These are phyloP conservation scores for Fusarium virguliforme DNA, from an alignment of 2,329 filamentous ascomycete genomes.

Conservation along the genomic window DNA sequence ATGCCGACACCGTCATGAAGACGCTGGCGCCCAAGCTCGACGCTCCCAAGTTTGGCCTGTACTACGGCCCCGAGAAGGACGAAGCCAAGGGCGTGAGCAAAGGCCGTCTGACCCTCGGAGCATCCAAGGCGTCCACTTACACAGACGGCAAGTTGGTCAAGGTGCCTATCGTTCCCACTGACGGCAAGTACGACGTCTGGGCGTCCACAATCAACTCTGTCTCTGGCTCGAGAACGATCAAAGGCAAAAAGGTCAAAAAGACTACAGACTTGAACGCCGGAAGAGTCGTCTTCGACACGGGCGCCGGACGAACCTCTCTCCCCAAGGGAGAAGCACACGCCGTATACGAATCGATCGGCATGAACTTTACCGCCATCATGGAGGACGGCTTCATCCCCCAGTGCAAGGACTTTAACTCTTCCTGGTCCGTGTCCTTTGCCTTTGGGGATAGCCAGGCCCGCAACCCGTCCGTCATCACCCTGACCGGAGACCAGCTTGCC, in stretches of 20 bases:
- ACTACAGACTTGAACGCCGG: conserved; percentile 27
- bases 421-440: conserved; percentile 55
- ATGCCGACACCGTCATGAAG: conserved; percentile 54
- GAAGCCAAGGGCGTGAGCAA: conserved; percentile 9
- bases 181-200: conserved; percentile 54
- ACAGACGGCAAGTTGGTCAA: conserved; percentile 47
- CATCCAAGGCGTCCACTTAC: conserved; percentile 53
- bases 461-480: conserved; percentile 48
- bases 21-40: conserved; percentile 54
- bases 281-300: conserved; percentile 56
- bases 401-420: conserved; percentile 57
- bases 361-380: conserved; percentile 56
- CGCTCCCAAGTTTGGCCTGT: conserved; percentile 54
- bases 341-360: conserved; percentile 56
- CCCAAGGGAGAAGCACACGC: conserved; percentile 46
- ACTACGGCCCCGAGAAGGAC: conserved; percentile 45
- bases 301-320: conserved; percentile 51
- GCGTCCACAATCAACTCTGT: conserved; percentile 41
- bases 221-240: conserved; percentile 30
- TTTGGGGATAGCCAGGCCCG: conserved; percentile 37
- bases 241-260: conserved; percentile 36
- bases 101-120: conserved; percentile 53
- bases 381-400: conserved; percentile 51
- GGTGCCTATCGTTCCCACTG: conserved; percentile 41
- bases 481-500: conserved; percentile 55